Percentiles rank a stretch among this genome's conserved stretches.
These are phyloP conservation scores for Oidiodendron maius DNA, from an alignment of 495 filamentous ascomycete genomes.

Conservation along the genomic window DNA sequence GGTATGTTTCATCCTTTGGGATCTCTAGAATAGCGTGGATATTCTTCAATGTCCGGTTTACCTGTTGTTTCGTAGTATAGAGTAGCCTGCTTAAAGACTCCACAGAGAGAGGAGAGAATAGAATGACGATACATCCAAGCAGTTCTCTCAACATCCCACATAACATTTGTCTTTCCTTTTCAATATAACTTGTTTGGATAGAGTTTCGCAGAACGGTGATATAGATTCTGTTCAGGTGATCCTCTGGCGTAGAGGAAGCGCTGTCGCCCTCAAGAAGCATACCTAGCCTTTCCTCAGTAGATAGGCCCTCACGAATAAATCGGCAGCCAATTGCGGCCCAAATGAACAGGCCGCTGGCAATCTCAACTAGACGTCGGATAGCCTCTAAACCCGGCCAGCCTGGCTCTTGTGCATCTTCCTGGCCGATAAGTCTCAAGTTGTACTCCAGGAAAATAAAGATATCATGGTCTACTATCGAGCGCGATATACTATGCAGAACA, in stretches of 20 bases:
- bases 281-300: not conserved
- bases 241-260: not conserved
- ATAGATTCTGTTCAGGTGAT: conserved; percentile 4
- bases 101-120: conserved; percentile 24
- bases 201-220: not conserved
- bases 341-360: no score
- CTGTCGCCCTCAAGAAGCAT: not conserved
- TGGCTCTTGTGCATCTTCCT: not conserved
- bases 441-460: conserved; percentile 4
- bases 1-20: no score
- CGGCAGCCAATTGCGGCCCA: no score
- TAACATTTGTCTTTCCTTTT: not conserved
- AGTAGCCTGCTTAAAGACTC: conserved; percentile 16
- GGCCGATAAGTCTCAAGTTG: conserved; percentile 5
- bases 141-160: conserved; percentile 6
- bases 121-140: conserved; percentile 25
- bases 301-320: not conserved
- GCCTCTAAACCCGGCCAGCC: not conserved
- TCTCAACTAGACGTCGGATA: not conserved
- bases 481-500: not conserved
- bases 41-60: not conserved
- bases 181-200: not conserved
- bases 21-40: not conserved
- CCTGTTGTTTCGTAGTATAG: conserved; percentile 24
- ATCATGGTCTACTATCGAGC: conserved; percentile 1